Evolutionary conservation across 2,329 filamentous ascomycete species (phyloP).

Genomic region (Penicillium crustosum): DNA sequence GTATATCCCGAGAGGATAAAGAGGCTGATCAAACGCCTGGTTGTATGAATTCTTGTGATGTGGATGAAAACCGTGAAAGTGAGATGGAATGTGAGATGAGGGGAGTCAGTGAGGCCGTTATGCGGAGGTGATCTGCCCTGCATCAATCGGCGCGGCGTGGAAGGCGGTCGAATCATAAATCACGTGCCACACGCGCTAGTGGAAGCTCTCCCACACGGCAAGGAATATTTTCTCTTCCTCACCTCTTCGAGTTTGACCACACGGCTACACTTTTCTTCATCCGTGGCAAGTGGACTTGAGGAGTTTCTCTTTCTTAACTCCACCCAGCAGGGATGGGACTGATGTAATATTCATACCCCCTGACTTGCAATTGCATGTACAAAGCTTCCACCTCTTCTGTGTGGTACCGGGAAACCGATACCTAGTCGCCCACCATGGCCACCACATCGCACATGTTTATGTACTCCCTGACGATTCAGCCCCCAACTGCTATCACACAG

Average conservation of each 20-base stretch:
- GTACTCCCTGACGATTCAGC: slow-evolving; percentile 94
- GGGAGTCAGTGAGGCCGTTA: background rate
- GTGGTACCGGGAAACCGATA: slow-evolving; percentile 21
- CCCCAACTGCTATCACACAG: slow-evolving; percentile 83
- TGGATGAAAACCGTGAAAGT: background rate
- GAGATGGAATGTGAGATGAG: slow-evolving; percentile 1
- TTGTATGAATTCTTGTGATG: background rate
- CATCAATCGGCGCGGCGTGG: slow-evolving; percentile 23
- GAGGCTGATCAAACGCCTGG: background rate
- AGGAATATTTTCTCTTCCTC: slow-evolving; percentile 30
- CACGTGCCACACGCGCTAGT: slow-evolving; percentile 24
- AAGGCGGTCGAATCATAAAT: slow-evolving; percentile 39
- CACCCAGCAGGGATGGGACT: slow-evolving; percentile 39
- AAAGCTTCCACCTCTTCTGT: slow-evolving; percentile 11
- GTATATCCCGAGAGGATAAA: background rate
- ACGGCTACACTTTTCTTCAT: background rate
- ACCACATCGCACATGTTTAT: slow-evolving; percentile 98
- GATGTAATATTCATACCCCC: slow-evolving; percentile 29
- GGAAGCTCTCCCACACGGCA: slow-evolving; percentile 30
- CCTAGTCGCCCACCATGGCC: slow-evolving; percentile 66
- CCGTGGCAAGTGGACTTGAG: slow-evolving; percentile 27
- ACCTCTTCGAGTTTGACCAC: slow-evolving; percentile 9
- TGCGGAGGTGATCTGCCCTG: slow-evolving; percentile 11
- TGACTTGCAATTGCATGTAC: slow-evolving; percentile 32
- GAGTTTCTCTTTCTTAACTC: slow-evolving; percentile 23